Percentiles rank a stretch among this genome's conserved stretches.
phyloP scores from a whole-genome alignment of 2,329 filamentous ascomycete species.

The Colletotrichum brevisporum region DNA sequence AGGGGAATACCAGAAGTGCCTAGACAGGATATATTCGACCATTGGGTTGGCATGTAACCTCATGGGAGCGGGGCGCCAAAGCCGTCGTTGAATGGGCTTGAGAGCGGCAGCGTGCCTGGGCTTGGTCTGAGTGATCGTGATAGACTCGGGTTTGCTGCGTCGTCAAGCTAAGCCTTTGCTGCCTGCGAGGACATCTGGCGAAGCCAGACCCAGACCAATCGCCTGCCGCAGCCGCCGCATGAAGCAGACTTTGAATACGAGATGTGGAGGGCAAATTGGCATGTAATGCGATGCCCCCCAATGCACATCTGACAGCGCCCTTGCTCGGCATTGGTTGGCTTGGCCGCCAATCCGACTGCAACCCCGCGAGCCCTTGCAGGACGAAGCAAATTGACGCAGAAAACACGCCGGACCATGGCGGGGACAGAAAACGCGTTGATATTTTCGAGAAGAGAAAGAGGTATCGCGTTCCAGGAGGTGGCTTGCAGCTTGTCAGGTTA shows the following conservation, averaged over 20 bases:
- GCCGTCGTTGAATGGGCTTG: too few relatives aligned
- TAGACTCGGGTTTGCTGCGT: too few relatives aligned
- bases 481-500: constrained; percentile 9
- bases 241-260: constrained; percentile 2
- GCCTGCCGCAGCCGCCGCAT: neutral
- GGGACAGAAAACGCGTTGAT: neutral
- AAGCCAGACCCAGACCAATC: neutral
- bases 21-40: neutral
- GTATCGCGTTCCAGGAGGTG: neutral
- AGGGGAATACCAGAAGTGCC: neutral
- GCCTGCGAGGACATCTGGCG: too few relatives aligned
- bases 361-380: neutral
- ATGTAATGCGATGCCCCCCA: constrained; percentile 13
- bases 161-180: too few relatives aligned
- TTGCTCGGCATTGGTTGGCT: constrained; percentile 8
- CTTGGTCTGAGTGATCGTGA: too few relatives aligned
- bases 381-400: neutral
- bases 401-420: neutral
- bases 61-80: too few relatives aligned
- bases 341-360: neutral
- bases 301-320: constrained; percentile 26
- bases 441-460: constrained; percentile 1
- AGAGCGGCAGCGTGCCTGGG: too few relatives aligned
- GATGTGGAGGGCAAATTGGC: neutral
- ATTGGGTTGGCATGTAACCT: too few relatives aligned